Percentiles rank a stretch among this genome's conserved stretches.
Evolutionary conservation across 1,139 yeast species (phyloP).

Genomic region (Pichia sp.): DNA sequence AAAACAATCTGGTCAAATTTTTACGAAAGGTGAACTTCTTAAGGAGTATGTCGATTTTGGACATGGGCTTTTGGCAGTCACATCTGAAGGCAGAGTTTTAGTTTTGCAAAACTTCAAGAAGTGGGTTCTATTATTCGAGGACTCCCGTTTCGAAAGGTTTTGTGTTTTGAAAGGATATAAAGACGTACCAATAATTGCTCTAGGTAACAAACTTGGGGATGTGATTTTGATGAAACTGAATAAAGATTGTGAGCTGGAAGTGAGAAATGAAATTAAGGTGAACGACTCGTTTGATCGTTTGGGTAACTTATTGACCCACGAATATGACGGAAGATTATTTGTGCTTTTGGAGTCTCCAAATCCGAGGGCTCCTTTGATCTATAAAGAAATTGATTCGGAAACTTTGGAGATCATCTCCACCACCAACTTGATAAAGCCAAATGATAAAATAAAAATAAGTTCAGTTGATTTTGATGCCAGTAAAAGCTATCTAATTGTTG

Average conservation of each 20-base stretch:
- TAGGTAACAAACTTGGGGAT: conserved; percentile 49
- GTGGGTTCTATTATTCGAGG: conserved; percentile 30
- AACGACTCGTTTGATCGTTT: conserved; percentile 8
- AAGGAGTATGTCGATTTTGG: conserved; percentile 49
- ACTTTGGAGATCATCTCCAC: conserved; percentile 18
- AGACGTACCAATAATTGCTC: conserved; percentile 32
- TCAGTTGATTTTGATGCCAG: conserved; percentile 37
- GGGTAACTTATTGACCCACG: conserved; percentile 10
- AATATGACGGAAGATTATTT: conserved; percentile 21
- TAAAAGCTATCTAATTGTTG: conserved; percentile 43
- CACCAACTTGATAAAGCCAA: conserved; percentile 28
- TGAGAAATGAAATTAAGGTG: conserved; percentile 13
- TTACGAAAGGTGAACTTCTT: conserved; percentile 46
- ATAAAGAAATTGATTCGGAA: conserved; percentile 30
- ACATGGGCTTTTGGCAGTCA: conserved; percentile 42
- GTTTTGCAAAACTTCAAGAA: conserved; percentile 20
- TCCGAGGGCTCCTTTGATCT: conserved; percentile 46
- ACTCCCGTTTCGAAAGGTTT: conserved; percentile 35
- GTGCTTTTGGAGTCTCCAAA: conserved; percentile 61
- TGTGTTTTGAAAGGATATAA: conserved; percentile 44
- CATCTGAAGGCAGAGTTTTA: conserved; percentile 55
- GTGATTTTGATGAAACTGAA: conserved; percentile 38
- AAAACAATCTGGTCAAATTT: conserved; percentile 20
- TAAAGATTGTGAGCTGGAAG: conserved; percentile 14
- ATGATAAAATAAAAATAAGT: conserved; percentile 50